These are phyloP conservation scores for Piloderma croceum DNA, from an alignment of 768 basidiomycete genomes.

Conservation along the genomic window DNA sequence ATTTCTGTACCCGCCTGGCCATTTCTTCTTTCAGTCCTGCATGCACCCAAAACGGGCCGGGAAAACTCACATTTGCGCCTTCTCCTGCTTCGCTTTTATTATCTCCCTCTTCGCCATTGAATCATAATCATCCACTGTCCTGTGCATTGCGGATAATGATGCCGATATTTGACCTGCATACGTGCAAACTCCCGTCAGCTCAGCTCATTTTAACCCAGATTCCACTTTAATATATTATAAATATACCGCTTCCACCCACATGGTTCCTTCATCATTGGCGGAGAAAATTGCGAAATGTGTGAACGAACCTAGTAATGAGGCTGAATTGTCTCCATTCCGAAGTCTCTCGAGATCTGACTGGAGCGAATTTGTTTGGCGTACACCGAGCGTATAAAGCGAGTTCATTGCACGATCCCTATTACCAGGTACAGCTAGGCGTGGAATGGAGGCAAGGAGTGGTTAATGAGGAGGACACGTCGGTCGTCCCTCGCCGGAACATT, in stretches of 20 bases:
- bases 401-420: slow-evolving; percentile 55
- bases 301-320: slow-evolving; percentile 74
- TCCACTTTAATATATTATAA: background rate
- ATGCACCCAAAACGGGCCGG: slow-evolving; percentile 2
- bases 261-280: slow-evolving; percentile 4
- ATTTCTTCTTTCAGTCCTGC: slow-evolving; percentile 3
- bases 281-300: slow-evolving; percentile 1
- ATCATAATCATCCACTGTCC: slow-evolving; percentile 96
- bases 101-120: slow-evolving; percentile 95
- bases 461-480: slow-evolving; percentile 7
- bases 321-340: slow-evolving; percentile 72
- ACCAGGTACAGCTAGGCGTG: background rate
- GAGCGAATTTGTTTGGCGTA: slow-evolving; percentile 85
- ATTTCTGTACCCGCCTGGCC: slow-evolving; percentile 84
- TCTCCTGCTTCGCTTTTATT: slow-evolving; percentile 94
- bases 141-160: slow-evolving; percentile 89
- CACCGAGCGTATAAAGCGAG: slow-evolving; percentile 89
- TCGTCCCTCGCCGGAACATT: background rate
- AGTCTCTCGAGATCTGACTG: slow-evolving; percentile 83
- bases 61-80: slow-evolving; percentile 74
- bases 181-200: background rate
- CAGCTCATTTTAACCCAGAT: background rate
- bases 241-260: too few relatives aligned
- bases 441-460: slow-evolving; percentile 1
- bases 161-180: slow-evolving; percentile 96